A percentile compares a stretch with the other conserved stretches of the same genome.
These are phyloP conservation scores for Capronia epimyces DNA, from an alignment of 2,329 filamentous ascomycete species.

Conservation along the genomic window DNA sequence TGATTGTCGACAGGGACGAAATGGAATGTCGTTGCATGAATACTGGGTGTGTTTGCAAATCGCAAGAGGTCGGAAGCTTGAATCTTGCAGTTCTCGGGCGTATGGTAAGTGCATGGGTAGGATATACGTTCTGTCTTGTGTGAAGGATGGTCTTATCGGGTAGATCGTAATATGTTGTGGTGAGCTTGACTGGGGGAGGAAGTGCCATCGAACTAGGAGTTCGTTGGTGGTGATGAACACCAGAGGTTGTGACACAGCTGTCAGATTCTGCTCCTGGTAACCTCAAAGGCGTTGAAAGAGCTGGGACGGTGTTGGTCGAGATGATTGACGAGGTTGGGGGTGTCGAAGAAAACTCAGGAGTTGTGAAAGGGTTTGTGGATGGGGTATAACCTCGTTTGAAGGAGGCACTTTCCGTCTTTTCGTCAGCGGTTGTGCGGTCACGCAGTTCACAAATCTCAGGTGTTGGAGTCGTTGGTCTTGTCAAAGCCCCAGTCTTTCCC, in stretches of 20 bases:
- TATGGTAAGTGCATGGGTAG: neutral
- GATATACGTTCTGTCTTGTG: constrained; percentile 1
- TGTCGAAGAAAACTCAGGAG: constrained; percentile 13
- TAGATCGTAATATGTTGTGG: neutral
- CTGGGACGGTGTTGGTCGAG: neutral
- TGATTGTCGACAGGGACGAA: constrained; percentile 18
- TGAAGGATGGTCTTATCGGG: neutral
- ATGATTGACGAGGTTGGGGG: constrained; percentile 15
- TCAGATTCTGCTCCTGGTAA: neutral
- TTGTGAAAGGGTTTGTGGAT: constrained; percentile 16
- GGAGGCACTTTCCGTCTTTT: constrained; percentile 2
- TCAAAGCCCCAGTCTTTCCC: constrained; percentile 9
- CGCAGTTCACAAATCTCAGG: constrained; percentile 18
- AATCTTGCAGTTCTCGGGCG: constrained; percentile 4
- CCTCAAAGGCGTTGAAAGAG: constrained; percentile 11
- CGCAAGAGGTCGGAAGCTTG: constrained; percentile 7
- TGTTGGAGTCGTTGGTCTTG: constrained; percentile 21
- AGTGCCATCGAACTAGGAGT: constrained; percentile 16
- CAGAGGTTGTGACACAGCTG: neutral
- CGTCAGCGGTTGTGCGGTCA: constrained; percentile 3
- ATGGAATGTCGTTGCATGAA: constrained; percentile 8
- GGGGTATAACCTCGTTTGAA: constrained; percentile 14
- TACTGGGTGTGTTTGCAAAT: neutral
- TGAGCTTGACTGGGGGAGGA: constrained; percentile 5
- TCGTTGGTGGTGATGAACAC: constrained; percentile 3